Conservation (phyloP, 1,284 basidiomycete species). For the Ustilago vetiveriae region DNA sequence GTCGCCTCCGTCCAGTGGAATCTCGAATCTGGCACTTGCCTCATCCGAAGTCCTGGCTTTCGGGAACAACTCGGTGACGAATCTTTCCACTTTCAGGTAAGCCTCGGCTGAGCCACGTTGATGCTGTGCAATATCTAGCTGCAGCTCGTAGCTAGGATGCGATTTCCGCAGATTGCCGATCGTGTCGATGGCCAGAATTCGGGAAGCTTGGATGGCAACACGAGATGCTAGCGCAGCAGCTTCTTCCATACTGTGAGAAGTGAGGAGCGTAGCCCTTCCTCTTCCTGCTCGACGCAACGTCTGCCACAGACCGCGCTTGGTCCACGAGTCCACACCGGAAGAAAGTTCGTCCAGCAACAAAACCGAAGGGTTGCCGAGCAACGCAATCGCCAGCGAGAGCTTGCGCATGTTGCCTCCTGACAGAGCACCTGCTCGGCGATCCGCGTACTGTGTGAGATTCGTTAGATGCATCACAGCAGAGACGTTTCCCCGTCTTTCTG, state of each 20-base stretch:
- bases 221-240: conserved; percentile 77
- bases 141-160: conserved; percentile 80
- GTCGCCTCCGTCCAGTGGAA: conserved; percentile 74
- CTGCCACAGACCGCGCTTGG: conserved; percentile 83
- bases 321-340: conserved; percentile 82
- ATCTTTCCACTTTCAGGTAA: conserved; percentile 73
- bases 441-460: conserved; percentile 74
- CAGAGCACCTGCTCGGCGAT: conserved; percentile 77
- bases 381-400: conserved; percentile 78
- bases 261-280: conserved; percentile 66
- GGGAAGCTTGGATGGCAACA: conserved; percentile 19
- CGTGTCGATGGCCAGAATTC: conserved; percentile 74
- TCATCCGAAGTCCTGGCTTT: conserved; percentile 77
- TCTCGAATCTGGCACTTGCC: conserved; percentile 80
- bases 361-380: conserved; percentile 81
- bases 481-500: conserved; percentile 73
- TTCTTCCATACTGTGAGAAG: conserved; percentile 82
- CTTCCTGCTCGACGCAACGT: conserved; percentile 75
- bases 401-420: conserved; percentile 79
- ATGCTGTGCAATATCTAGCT: conserved; percentile 74
- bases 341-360: conserved; percentile 84
- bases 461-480: conserved; percentile 74
- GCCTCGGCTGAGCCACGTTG: conserved; percentile 10
- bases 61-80: conserved; percentile 74
- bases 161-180: conserved; percentile 74